Conservation (phyloP, 2,329 filamentous ascomycete genomes). For the Elsinoe perseae region DNA sequence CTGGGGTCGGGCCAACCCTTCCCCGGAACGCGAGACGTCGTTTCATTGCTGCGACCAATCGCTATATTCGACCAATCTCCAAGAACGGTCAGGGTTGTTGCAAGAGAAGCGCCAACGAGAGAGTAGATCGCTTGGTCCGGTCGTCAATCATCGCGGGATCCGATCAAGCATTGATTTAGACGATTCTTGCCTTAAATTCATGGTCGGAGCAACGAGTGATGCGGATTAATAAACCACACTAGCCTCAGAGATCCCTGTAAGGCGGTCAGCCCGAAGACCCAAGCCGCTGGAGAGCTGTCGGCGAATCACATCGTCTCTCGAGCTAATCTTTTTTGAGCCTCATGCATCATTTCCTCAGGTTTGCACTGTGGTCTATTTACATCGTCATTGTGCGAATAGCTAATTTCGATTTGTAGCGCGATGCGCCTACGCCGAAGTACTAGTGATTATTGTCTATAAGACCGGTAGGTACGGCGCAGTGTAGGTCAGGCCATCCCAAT, state of each 20-base stretch:
- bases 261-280: neutral
- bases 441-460: neutral
- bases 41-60: neutral
- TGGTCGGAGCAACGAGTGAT: neutral
- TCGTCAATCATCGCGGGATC: neutral
- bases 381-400: neutral
- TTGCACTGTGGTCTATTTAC: neutral
- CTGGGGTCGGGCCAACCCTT: neutral
- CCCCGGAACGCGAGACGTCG: neutral
- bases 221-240: neutral
- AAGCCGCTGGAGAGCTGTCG: no score
- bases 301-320: neutral
- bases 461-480: neutral
- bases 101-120: neutral
- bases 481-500: neutral
- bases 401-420: neutral
- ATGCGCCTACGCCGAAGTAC: neutral
- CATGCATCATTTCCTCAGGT: neutral
- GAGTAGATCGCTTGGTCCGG: neutral
- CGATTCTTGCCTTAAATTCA: neutral
- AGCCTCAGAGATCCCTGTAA: neutral
- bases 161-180: neutral
- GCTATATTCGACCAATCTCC: neutral
- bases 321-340: neutral
- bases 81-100: neutral